Evolutionary conservation across 768 basidiomycete genomes (phyloP).

Genomic region (Hygrophorus russula): DNA sequence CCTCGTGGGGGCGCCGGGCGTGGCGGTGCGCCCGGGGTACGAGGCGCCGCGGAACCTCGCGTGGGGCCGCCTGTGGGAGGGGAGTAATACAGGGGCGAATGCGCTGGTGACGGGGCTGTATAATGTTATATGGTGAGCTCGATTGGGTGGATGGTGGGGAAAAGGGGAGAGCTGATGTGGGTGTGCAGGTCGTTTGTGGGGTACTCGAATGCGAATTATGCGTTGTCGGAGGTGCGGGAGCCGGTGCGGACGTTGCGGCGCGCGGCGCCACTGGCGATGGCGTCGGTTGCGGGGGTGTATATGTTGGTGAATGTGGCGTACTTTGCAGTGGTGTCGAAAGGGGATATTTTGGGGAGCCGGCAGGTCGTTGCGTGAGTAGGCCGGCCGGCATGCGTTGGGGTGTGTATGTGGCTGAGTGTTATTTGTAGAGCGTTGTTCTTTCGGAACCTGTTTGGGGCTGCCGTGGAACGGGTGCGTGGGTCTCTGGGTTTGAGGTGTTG

Average conservation of each 20-base stretch:
- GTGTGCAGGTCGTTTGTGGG: slow-evolving; percentile 71
- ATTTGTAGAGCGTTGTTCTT: slow-evolving; percentile 57
- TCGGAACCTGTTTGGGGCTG: slow-evolving; percentile 55
- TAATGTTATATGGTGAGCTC: slow-evolving; percentile 54
- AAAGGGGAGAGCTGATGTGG: too few relatives aligned
- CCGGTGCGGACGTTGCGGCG: slow-evolving; percentile 62
- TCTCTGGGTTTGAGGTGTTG: neutral
- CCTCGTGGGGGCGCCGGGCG: slow-evolving; percentile 36
- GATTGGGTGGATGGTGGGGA: too few relatives aligned
- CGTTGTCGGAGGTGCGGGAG: slow-evolving; percentile 57
- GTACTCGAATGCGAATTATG: slow-evolving; percentile 68
- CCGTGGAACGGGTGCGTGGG: slow-evolving; percentile 41
- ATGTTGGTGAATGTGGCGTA: slow-evolving; percentile 62
- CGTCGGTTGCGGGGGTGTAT: slow-evolving; percentile 48
- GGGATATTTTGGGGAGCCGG: slow-evolving; percentile 53
- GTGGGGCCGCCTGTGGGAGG: slow-evolving; percentile 56
- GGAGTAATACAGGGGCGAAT: slow-evolving; percentile 39
- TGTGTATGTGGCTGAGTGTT: neutral
- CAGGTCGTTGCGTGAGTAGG: slow-evolving; percentile 54
- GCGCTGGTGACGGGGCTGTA: slow-evolving; percentile 56
- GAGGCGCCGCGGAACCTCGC: slow-evolving; percentile 45
- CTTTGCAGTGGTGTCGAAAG: slow-evolving; percentile 61
- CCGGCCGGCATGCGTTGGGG: neutral
- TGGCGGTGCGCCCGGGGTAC: slow-evolving; percentile 38
- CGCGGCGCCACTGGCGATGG: slow-evolving; percentile 58